Evolutionary conservation across 2,329 filamentous ascomycete genomes (phyloP).

Genomic region (Alternaria sp.): DNA sequence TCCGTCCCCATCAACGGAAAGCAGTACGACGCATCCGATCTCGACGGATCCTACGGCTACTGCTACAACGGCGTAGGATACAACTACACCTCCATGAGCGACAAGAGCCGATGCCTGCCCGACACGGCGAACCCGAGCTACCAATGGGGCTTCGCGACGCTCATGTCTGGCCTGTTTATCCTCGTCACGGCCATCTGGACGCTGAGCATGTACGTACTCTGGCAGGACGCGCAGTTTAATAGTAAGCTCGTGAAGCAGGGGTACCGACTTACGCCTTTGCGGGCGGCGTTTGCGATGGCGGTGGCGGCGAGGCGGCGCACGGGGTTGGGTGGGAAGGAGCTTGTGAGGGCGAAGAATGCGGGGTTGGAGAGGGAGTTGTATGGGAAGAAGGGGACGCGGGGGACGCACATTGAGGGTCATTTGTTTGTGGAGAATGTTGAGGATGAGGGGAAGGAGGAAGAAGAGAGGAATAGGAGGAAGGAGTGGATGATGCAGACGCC

Average conservation of each 20-base stretch:
- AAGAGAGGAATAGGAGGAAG: not conserved
- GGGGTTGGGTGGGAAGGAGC: constrained; percentile 25
- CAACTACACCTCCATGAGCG: constrained; percentile 2
- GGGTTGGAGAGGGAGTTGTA: constrained; percentile 32
- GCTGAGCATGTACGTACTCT: constrained; percentile 46
- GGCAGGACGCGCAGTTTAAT: constrained; percentile 44
- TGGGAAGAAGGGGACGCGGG: constrained; percentile 18
- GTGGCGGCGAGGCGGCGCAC: constrained; percentile 34
- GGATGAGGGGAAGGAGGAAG: not conserved
- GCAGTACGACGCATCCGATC: constrained; percentile 20
- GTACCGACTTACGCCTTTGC: constrained; percentile 42
- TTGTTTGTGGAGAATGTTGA: constrained; percentile 19
- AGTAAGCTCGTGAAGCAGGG: constrained; percentile 37
- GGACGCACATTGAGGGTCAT: constrained; percentile 23
- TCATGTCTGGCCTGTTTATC: constrained; percentile 43
- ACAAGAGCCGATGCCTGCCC: constrained; percentile 36
- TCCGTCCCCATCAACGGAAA: constrained; percentile 20
- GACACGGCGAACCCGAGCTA: constrained; percentile 39
- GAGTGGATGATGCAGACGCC: not conserved
- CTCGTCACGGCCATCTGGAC: constrained; percentile 44
- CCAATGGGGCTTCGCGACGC: constrained; percentile 50
- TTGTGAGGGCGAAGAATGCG: constrained; percentile 27
- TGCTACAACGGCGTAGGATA: constrained; percentile 34
- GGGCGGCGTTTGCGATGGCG: constrained; percentile 41
- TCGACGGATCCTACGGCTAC: constrained; percentile 18